These are phyloP conservation scores for Bacterosira constricta DNA, from an alignment of 108 stramenopile genomes.

Conservation along the genomic window DNA sequence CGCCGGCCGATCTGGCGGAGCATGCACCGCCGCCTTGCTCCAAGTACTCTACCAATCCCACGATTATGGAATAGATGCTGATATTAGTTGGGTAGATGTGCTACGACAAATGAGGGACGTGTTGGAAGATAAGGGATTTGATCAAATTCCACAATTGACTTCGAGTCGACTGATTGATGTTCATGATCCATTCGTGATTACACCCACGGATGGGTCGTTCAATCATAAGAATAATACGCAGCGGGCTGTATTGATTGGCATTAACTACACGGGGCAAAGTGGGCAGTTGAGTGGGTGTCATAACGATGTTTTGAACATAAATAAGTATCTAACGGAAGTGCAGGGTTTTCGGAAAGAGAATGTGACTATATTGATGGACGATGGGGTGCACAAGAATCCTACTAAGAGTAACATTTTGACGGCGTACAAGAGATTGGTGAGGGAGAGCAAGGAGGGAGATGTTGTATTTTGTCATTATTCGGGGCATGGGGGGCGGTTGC, in stretches of 20 bases:
- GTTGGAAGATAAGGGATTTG: slow-evolving; percentile 61
- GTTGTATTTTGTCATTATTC: slow-evolving; percentile 83
- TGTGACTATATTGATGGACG: slow-evolving; percentile 92
- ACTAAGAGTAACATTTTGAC: slow-evolving; percentile 77
- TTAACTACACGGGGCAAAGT: slow-evolving; percentile 88
- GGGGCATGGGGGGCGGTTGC: slow-evolving; percentile 75
- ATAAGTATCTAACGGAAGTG: slow-evolving; percentile 71
- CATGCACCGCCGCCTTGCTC: slow-evolving; percentile 90
- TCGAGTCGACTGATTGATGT: slow-evolving; percentile 80
- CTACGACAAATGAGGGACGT: slow-evolving; percentile 71
- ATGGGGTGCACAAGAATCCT: slow-evolving; percentile 68
- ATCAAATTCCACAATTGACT: slow-evolving; percentile 80
- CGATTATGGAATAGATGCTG: slow-evolving; percentile 37
- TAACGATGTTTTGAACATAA: slow-evolving; percentile 79
- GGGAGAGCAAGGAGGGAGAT: slow-evolving; percentile 76
- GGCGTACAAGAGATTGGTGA: slow-evolving; percentile 73
- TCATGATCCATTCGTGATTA: slow-evolving; percentile 43
- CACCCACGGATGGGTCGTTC: slow-evolving; percentile 54
- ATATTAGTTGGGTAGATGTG: slow-evolving; percentile 74
- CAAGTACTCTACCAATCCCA: slow-evolving; percentile 68
- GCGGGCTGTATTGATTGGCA: slow-evolving; percentile 86
- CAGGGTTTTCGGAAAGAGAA: slow-evolving; percentile 82
- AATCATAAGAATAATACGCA: slow-evolving; percentile 36
- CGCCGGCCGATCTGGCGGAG: slow-evolving; percentile 79
- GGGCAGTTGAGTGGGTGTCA: slow-evolving; percentile 87